phyloP scores from a whole-genome alignment of 2,329 filamentous ascomycete species.

The Orbilia ellipsospora region DNA sequence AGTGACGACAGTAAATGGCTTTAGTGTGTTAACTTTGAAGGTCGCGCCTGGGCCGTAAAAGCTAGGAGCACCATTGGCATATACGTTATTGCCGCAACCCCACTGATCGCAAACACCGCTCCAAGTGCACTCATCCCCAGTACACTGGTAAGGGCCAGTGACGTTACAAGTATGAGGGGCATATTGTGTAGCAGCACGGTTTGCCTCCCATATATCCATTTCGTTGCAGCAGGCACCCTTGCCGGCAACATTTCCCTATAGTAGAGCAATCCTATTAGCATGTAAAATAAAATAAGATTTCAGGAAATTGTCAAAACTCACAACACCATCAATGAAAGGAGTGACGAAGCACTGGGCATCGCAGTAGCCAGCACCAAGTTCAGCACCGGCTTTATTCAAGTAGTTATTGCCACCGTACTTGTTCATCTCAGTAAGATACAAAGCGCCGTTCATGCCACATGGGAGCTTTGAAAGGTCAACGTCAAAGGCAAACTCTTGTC shows the following conservation, averaged over 20 bases:
- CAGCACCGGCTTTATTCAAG: slow-evolving; percentile 61
- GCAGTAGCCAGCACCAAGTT: slow-evolving; percentile 63
- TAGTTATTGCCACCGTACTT: slow-evolving; percentile 60
- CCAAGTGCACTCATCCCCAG: slow-evolving; percentile 63
- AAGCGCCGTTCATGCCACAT: slow-evolving; percentile 63
- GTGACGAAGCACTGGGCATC: slow-evolving; percentile 62
- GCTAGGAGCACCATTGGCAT: slow-evolving; percentile 60
- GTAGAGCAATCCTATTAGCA: slow-evolving; percentile 7
- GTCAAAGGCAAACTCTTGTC: slow-evolving; percentile 65
- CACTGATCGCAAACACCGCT: slow-evolving; percentile 65
- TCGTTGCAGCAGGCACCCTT: slow-evolving; percentile 63
- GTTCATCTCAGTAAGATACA: slow-evolving; percentile 63
- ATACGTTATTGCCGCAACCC: slow-evolving; percentile 66
- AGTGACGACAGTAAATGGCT: slow-evolving; percentile 67
- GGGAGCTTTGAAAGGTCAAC: slow-evolving; percentile 64
- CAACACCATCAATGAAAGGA: slow-evolving; percentile 63
- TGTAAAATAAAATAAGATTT: neutral
- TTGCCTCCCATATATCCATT: slow-evolving; percentile 67
- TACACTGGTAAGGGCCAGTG: slow-evolving; percentile 64
- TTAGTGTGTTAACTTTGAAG: slow-evolving; percentile 63
- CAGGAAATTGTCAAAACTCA: slow-evolving; percentile 56
- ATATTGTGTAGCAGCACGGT: slow-evolving; percentile 64
- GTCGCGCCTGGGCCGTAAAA: slow-evolving; percentile 62
- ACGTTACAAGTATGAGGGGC: slow-evolving; percentile 67
- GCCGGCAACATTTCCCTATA: slow-evolving; percentile 61